Base-by-base conservation (phyloP, 331 rosid genomes). In the Cucumis variabilis region DNA sequence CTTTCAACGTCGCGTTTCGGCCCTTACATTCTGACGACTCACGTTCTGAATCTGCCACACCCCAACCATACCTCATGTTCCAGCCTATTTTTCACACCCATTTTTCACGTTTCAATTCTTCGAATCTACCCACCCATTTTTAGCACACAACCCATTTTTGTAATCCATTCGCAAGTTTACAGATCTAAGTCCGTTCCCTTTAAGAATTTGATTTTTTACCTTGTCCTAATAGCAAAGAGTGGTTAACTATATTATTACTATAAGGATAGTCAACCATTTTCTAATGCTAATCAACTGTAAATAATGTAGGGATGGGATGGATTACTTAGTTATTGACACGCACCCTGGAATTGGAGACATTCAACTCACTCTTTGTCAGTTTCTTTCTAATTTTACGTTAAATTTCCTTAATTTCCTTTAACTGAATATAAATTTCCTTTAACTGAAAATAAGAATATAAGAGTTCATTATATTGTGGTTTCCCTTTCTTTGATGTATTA, bases 281-380 rank as follows among this genome's bases (percentile, higher is more conserved):
- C 41, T 63, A 63, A 82, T 83, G 58, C 60, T 83, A 83, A 62
- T 41, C 74, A 41, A 5, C 60, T 63, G 70, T 60, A 85, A 25
- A 88, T 28, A 80, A 55, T 92, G 92, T 70, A 97, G 99, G 99
- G 99, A 98, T 5, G 99, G 94, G 91, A 89, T 97, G 90, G 99
- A 97, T 92, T 97, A 97, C 91, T 98, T 97, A 86, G 91, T 97
- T 72, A 89, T 97, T 24, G 99, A 97, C 88, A 97, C 96, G 99
- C 99, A 99, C 88, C 99, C 99, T 50, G 99, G 99, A n/a, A 92
- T 99, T 51, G 99, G 99, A 86, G 99, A 97, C 90, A 97, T 96
- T 89, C 99, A 97, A 89, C 95, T 97, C 75, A 97, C 99, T 85
- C 93, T 97, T 90, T 97, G 99, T 90, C 99, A 96, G 99, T 97